Base-by-base conservation (phyloP, 1,284 basidiomycete genomes). In the Leucoagaricus sp. region DNA sequence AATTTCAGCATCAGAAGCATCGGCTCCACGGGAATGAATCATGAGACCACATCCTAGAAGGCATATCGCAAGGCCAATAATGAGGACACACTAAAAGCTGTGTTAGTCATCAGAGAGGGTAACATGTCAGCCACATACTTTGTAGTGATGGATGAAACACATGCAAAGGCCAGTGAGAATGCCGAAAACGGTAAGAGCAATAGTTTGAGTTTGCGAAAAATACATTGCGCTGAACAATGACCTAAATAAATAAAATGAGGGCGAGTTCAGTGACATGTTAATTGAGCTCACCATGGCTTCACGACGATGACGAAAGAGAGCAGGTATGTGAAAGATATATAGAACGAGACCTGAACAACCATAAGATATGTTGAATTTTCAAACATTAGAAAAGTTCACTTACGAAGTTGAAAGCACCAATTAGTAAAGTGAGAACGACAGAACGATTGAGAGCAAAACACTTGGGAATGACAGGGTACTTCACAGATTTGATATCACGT, bases 361-460 rank as follows among this genome's bases (percentile, higher is more conserved):
- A 31, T 19, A 8, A 33, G 13, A 31, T 56, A 46, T 51, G 44
- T 21, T 8, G 17, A 12, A 53, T n/a, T n/a, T n/a, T 13, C 17
- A n/a, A 36, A 45, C 4, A 54, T 47, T n/a, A 15, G 34, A 4
- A 7, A 55, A 41, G 50, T 40, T 44, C 13, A 73, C 80, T 17
- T 60, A 84, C 82, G 64, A 89, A 90, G 68, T 90, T 87, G 57
- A 87, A 82, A 65, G 85, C 86, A 5, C 87, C 87, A 59, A 92
- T 85, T 45, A 84, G 67, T 23, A 82, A 76, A 0, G 87, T 82
- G 25, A 82, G 75, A 23, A 89, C 73, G 26, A 91, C 82, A 36
- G 80, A 81, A 12, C 76, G 71, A 65, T 88, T 87, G 34, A 66
- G 65, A 48, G 85, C 67, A 72, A 89, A 86, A 28, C 84, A 78